Base-by-base conservation (phyloP, 495 filamentous ascomycete genomes). In the Aspergillus avenaceus region DNA sequence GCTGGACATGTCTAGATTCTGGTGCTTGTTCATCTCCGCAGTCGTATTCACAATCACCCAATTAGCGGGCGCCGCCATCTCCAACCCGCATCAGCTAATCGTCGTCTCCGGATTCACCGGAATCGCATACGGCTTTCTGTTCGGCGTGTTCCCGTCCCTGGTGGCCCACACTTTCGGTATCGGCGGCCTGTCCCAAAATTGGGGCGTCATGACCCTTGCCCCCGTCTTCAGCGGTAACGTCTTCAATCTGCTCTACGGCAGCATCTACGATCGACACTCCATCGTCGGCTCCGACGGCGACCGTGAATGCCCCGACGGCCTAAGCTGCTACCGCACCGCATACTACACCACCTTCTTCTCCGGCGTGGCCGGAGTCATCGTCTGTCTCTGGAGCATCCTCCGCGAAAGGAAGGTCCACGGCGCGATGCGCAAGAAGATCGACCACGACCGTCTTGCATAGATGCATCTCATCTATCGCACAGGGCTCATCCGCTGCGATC, bases 81-180 rank as follows among this genome's bases (percentile, higher is more conserved):
- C 77, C 52, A 90, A 95, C 67, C 93, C 93, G 0, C 78, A 92
- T 61, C 69, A 79, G 26, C 83, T 97, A 3, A 82, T 77, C 53
- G 65, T 88, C 31, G 84, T 97, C 25, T 96, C 91, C 1, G 79
- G 79, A 2, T 76, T 96, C 34, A 95, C 86, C 5, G 93, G 93
- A 31, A 53, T 97, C 6, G 93, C 84, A 5, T 98, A 98, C 70
- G 93, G 93, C 0, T 89, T 96, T 58, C 77, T 97, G 2, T 97
- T 97, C 61, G 93, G 95, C 56, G 90, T 95, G 45, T 96, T 87
- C 70, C 95, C 93, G 8, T 88, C 95, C 1, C 82, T 98, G 41
- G 86, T 91, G 3, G 87, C 91, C 11, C 91, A 97, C 60, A 84
- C 86, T 3, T 98, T 98, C 64, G 93, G 95, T 23, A 83, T 96